Conservation (phyloP, 2,329 filamentous ascomycete species). For the Graphium sp. region DNA sequence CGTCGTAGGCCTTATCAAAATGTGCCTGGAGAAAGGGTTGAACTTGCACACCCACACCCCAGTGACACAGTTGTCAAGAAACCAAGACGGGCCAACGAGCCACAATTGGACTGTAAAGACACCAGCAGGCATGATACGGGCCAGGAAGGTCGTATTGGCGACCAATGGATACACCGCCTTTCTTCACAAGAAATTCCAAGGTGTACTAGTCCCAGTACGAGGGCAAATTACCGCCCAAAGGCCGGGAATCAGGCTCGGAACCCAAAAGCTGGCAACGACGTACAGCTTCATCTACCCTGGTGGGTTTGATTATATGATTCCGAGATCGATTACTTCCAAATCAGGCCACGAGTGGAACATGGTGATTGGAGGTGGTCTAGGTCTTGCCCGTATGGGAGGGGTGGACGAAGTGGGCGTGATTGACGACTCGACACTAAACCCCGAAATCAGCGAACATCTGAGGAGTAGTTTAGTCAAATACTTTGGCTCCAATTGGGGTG, state of each 20-base stretch:
- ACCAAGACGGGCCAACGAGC: not conserved
- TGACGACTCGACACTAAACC: constrained; percentile 34
- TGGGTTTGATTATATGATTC: constrained; percentile 53
- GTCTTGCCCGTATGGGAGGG: constrained; percentile 20
- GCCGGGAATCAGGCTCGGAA: not conserved
- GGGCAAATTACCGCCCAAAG: constrained; percentile 5
- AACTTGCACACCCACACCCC: constrained; percentile 3
- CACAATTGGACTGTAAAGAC: constrained; percentile 7
- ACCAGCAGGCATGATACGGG: constrained; percentile 7
- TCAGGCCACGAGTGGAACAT: constrained; percentile 29
- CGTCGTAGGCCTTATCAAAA: constrained; percentile 4
- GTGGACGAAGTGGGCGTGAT: constrained; percentile 33
- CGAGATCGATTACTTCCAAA: constrained; percentile 26
- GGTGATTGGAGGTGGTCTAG: constrained; percentile 43
- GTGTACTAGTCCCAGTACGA: constrained; percentile 9
- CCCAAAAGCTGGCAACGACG: constrained; percentile 23
- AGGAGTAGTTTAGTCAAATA: constrained; percentile 24
- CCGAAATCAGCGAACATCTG: constrained; percentile 29
- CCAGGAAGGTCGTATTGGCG: constrained; percentile 10
- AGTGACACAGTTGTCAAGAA: constrained; percentile 2
- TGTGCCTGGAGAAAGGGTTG: constrained; percentile 4
- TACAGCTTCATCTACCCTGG: constrained; percentile 44
- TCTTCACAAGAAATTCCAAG: constrained; percentile 7
- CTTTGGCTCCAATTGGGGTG: constrained; percentile 35
- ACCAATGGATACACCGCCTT: constrained; percentile 13